Percentiles rank a stretch among this genome's conserved stretches.
phyloP scores from a whole-genome alignment of 2,329 filamentous ascomycete genomes.

The Diaporthe aspalathi region DNA sequence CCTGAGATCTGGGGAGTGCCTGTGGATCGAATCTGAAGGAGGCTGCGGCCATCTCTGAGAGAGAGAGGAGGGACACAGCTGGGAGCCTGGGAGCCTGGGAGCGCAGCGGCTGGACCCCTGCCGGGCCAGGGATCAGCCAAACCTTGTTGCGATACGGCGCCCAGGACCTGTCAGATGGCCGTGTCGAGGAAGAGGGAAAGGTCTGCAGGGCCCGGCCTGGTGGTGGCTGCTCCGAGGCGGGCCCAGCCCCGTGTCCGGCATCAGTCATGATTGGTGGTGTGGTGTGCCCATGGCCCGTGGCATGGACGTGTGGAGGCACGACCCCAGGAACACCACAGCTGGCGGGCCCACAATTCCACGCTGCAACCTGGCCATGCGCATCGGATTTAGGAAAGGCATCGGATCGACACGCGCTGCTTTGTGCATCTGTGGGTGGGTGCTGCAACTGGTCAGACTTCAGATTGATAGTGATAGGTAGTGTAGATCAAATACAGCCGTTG shows the following conservation, averaged over 20 bases:
- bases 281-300: too few species aligned
- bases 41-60: slow-evolving; percentile 9
- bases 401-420: slow-evolving; percentile 10
- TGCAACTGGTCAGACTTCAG: too few species aligned
- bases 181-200: not conserved
- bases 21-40: slow-evolving; percentile 1
- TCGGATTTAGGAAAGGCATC: slow-evolving; percentile 20
- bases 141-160: not conserved
- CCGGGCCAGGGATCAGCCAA: slow-evolving; percentile 4
- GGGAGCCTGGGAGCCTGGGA: not conserved
- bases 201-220: slow-evolving; percentile 17
- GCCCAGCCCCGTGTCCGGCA: slow-evolving; percentile 10
- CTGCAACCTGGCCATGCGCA: slow-evolving; percentile 19
- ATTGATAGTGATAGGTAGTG: too few species aligned
- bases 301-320: too few species aligned
- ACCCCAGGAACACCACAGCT: not conserved
- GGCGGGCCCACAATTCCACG: slow-evolving; percentile 11
- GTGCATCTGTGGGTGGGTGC: too few species aligned
- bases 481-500: too few species aligned
- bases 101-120: slow-evolving; percentile 12
- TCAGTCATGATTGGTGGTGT: slow-evolving; percentile 2
- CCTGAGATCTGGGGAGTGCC: slow-evolving; percentile 17
- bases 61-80: not conserved
- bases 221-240: not conserved
- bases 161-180: slow-evolving; percentile 4